Evolutionary conservation across 768 basidiomycete species (phyloP).

Genomic region (Naematelia aurantialba): DNA sequence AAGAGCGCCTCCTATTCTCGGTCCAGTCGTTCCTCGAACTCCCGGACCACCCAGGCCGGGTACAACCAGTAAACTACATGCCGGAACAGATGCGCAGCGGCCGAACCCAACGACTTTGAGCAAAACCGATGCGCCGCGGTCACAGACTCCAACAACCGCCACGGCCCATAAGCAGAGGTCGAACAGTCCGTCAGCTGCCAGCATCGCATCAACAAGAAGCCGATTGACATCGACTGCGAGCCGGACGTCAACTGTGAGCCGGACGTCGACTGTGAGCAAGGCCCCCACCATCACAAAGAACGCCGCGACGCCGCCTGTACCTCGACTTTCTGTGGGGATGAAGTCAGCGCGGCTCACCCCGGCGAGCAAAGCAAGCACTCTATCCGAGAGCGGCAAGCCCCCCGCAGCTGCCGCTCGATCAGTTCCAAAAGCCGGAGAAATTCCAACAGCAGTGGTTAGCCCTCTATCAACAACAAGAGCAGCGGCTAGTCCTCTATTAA

Average conservation of each 20-base stretch:
- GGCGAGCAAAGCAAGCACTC: neutral
- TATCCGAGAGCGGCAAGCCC: neutral
- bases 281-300: conserved; percentile 2
- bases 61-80: neutral
- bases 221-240: neutral
- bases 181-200: neutral
- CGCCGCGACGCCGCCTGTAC: neutral
- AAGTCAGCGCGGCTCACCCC: neutral
- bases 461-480: neutral
- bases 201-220: conserved; percentile 1
- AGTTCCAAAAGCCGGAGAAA: neutral
- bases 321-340: neutral
- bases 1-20: neutral
- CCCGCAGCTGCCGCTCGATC: neutral
- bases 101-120: too few relatives aligned
- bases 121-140: too few relatives aligned
- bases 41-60: neutral
- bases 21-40: neutral
- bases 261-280: conserved; percentile 4
- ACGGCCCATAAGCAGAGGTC: too few relatives aligned
- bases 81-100: too few relatives aligned
- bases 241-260: conserved; percentile 1
- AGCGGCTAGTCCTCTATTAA: neutral
- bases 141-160: neutral
- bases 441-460: neutral